Conservation (phyloP, 768 basidiomycete species). For the Epithele typhae region DNA sequence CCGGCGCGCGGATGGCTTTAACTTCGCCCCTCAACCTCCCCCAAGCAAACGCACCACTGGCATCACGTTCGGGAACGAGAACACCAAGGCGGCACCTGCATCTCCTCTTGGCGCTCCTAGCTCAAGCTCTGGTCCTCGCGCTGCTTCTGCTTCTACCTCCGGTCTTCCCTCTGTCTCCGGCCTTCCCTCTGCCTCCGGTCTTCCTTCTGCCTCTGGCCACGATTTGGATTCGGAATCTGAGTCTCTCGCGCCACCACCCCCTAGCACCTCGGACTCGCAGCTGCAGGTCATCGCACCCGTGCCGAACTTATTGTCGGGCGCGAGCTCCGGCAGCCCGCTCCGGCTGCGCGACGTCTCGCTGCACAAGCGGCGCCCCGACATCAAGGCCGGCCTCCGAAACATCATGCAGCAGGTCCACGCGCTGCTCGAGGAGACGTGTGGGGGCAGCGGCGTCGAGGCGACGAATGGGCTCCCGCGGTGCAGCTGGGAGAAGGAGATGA, state of each 20-base stretch:
- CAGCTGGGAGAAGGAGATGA: constrained; percentile 60
- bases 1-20: neutral
- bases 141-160: neutral
- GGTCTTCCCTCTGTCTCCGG: neutral
- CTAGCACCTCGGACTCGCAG: neutral
- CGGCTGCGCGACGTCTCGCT: neutral
- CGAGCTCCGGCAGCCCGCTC: neutral
- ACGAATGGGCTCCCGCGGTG: constrained; percentile 41
- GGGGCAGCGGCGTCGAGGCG: constrained; percentile 29
- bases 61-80: neutral
- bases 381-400: constrained; percentile 22
- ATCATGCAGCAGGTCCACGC: constrained; percentile 32
- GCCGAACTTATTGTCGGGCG: neutral
- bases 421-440: constrained; percentile 40
- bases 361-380: constrained; percentile 17
- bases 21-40: neutral
- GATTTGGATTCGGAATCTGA: neutral
- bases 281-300: neutral
- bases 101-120: neutral
- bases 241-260: neutral
- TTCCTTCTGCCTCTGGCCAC: constrained; percentile 8
- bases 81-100: no score
- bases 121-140: neutral
- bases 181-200: neutral
- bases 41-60: neutral